Percentiles rank a stretch among this genome's conserved stretches.
Evolutionary conservation across 140 eudicot genomes (phyloP).

Genomic region (Senecio squalidus): DNA sequence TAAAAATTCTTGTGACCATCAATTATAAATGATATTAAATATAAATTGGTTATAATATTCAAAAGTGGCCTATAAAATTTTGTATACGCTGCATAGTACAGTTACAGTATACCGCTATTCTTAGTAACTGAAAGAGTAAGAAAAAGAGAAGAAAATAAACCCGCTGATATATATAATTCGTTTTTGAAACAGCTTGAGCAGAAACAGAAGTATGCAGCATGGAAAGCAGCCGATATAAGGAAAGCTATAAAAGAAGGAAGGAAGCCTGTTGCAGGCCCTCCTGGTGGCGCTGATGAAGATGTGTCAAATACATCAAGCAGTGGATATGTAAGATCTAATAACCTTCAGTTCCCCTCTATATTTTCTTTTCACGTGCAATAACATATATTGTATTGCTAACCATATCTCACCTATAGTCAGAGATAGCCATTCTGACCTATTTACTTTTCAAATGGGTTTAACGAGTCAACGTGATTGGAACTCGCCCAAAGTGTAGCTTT

Average conservation of each 20-base stretch:
- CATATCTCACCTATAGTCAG: not conserved
- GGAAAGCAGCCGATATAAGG: constrained; percentile 98
- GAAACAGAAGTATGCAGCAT: constrained; percentile 91
- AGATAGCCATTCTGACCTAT: not conserved
- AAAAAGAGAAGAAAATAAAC: not conserved
- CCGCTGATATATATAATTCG: constrained; percentile 9
- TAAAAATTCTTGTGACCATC: no score
- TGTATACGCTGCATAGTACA: no score
- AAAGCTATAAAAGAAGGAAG: constrained; percentile 97
- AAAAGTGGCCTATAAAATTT: no score
- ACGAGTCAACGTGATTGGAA: no score
- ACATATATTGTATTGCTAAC: not conserved
- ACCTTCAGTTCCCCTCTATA: not conserved
- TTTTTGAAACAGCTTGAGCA: constrained; percentile 67
- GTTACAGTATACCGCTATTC: no score
- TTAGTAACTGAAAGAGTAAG: not conserved
- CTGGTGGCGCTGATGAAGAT: constrained; percentile 71
- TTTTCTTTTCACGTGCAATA: not conserved
- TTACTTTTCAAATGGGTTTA: no score
- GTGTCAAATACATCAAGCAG: constrained; percentile 35
- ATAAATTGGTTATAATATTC: no score
- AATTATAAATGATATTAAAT: no score
- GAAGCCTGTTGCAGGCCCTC: constrained; percentile 91
- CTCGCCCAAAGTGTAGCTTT: no score
- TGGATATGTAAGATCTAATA: constrained; percentile 47